Evolutionary conservation across 2,329 filamentous ascomycete genomes (phyloP).

Genomic region (Lachnellula occidentalis): DNA sequence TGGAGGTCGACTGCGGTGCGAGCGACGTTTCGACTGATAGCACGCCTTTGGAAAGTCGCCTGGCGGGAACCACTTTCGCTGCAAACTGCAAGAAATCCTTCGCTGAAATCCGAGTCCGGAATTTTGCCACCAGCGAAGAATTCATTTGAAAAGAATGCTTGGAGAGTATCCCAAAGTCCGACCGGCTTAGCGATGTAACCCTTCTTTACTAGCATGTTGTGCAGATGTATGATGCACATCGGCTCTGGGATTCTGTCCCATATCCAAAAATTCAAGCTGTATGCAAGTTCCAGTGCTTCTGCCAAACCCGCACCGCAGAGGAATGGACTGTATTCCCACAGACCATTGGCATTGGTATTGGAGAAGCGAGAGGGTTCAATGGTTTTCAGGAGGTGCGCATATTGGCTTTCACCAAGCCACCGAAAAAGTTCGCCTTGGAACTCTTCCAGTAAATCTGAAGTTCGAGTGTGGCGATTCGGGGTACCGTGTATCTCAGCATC

Average conservation of each 20-base stretch:
- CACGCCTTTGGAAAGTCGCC: no score
- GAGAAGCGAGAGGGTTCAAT: constrained; percentile 40
- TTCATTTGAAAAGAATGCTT: no score
- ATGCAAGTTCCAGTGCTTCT: constrained; percentile 39
- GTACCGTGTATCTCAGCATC: constrained; percentile 22
- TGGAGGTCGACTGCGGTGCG: no score
- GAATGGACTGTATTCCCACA: constrained; percentile 45
- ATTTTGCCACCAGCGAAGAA: no score
- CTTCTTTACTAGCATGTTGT: constrained; percentile 43
- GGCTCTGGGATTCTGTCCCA: constrained; percentile 39
- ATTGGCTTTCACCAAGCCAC: constrained; percentile 36
- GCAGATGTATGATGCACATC: constrained; percentile 38
- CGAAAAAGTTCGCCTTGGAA: constrained; percentile 32
- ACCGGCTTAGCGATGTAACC: no score
- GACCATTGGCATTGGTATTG: constrained; percentile 36
- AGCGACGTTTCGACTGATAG: no score
- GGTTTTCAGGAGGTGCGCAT: constrained; percentile 29
- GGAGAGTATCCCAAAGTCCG: no score
- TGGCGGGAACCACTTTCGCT: no score
- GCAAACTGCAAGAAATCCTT: no score
- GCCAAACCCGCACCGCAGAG: constrained; percentile 41
- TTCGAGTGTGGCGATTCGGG: constrained; percentile 10
- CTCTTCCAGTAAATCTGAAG: constrained; percentile 19
- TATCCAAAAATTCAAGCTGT: constrained; percentile 31
- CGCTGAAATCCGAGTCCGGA: no score